Percentiles rank a stretch among this genome's conserved stretches.
Conservation (phyloP, 495 filamentous ascomycete genomes). For the Penicillium atrosanguineum region DNA sequence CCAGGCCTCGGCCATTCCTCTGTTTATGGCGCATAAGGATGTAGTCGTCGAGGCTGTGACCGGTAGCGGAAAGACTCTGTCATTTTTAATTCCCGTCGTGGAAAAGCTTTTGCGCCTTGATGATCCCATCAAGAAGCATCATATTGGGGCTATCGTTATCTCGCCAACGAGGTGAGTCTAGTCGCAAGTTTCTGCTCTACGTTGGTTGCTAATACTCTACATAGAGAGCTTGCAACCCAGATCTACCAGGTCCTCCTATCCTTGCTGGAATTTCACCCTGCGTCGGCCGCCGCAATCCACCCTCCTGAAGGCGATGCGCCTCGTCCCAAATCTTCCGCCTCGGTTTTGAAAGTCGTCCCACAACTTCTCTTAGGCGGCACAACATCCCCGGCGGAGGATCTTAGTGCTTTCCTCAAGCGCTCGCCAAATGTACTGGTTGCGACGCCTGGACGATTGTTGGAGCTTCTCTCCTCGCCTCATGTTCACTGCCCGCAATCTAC, state of each 20-base stretch:
- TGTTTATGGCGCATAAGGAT: slow-evolving; percentile 92
- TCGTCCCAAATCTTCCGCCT: slow-evolving; percentile 47
- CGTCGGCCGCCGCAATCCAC: slow-evolving; percentile 64
- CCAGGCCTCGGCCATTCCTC: slow-evolving; percentile 87
- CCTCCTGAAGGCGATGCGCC: slow-evolving; percentile 52
- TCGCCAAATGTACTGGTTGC: slow-evolving; percentile 85
- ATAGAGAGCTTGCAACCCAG: slow-evolving; percentile 82
- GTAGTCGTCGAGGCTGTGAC: slow-evolving; percentile 97
- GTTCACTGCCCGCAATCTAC: slow-evolving; percentile 85
- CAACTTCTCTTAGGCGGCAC: slow-evolving; percentile 89
- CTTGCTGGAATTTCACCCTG: slow-evolving; percentile 76
- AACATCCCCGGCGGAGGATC: slow-evolving; percentile 78
- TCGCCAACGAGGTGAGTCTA: slow-evolving; percentile 69
- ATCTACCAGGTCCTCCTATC: slow-evolving; percentile 80
- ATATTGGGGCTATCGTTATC: slow-evolving; percentile 86
- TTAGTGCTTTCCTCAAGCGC: slow-evolving; percentile 72
- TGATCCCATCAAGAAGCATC: slow-evolving; percentile 79
- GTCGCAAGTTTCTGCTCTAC: not conserved
- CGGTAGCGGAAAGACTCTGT: slow-evolving; percentile 90
- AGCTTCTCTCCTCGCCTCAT: slow-evolving; percentile 85
- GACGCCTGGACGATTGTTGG: slow-evolving; percentile 85
- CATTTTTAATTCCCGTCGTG: slow-evolving; percentile 85
- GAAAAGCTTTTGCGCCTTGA: slow-evolving; percentile 75
- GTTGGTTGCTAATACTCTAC: slow-evolving; percentile 10
- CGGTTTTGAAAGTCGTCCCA: slow-evolving; percentile 62